Evolutionary conservation across 257 asterid species (phyloP), one percentile per base, ranked within the genome.

Genomic region (Primulina huaijiensis): DNA sequence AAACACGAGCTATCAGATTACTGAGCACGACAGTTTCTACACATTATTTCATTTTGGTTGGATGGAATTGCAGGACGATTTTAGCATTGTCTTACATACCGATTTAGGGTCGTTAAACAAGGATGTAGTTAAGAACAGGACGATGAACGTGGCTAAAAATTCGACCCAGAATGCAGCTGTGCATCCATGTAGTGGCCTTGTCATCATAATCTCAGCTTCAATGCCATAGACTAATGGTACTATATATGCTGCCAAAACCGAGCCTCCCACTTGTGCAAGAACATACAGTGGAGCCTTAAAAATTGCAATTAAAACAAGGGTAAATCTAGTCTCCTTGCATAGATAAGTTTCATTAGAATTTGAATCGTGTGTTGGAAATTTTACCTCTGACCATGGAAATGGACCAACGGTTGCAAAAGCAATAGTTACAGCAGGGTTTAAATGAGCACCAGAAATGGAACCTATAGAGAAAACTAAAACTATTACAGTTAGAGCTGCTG

Each of bases 371-470:
- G 17, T 33, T 30, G 0, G 29, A 20, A 35, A 40, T 17, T 17
- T 63, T 79, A 92, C 96, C 90, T 82, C 65, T 19, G 86, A 78
- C 97, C 95, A 88, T 29, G 97, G 95, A 56, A 92, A 92, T 8
- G 95, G 94, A 20, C 97, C 97, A 30, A 82, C 82, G 4, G 67
- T 19, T 8, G 97, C 98, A 55, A 87, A 90, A 2, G 98, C 95
- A 2, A 92, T 67, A 0, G 97, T 88, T 33, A 90, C 92, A 19
- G 98, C 87, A 62, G 97, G 98, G 70, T 90, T 90, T 23, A 90
- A 80, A 74, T 92, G 98, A 73, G 96, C 98, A 17, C 98, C 97
- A 37, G 98, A 92, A 34, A 90, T 90, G 38, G 90, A 69, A 57
- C 95, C 95, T 16, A 88, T 76, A 0, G 95, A 80, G 87, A 79